Conservation (phyloP, 1,139 yeast species). For the Torulaspora globosa region DNA sequence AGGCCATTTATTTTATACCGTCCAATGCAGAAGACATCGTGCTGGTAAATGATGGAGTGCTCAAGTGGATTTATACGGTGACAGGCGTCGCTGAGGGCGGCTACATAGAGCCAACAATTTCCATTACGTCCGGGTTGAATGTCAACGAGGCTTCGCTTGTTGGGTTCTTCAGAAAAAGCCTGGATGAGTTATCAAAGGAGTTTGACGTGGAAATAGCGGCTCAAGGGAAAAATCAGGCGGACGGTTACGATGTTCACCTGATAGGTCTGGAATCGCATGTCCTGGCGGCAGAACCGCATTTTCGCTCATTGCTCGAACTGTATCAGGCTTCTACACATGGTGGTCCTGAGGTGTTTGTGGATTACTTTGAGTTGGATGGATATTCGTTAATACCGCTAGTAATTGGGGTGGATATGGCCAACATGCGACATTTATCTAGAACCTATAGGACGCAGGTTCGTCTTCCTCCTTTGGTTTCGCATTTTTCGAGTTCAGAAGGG, state of each 20-base stretch:
- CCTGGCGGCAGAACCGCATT: constrained; percentile 14
- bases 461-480: constrained; percentile 15
- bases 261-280: constrained; percentile 17
- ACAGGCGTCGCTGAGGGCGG: constrained; percentile 16
- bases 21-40: constrained; percentile 3
- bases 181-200: constrained; percentile 15
- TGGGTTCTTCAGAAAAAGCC: constrained; percentile 4
- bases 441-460: constrained; percentile 18
- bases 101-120: constrained; percentile 12
- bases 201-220: constrained; percentile 19
- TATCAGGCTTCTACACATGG: constrained; percentile 4
- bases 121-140: not conserved
- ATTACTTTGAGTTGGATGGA: constrained; percentile 16
- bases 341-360: constrained; percentile 12
- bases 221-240: not conserved
- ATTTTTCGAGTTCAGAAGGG: not conserved
- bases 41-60: not conserved
- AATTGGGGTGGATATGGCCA: constrained; percentile 21
- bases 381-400: constrained; percentile 15
- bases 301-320: constrained; percentile 11
- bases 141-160: not conserved
- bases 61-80: constrained; percentile 2
- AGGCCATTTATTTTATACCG: constrained; percentile 9
- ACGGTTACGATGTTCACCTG: constrained; percentile 10
- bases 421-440: constrained; percentile 15